phyloP scores from a whole-genome alignment of 345 rosid genomes.

The Tarenaya hassleriana region DNA sequence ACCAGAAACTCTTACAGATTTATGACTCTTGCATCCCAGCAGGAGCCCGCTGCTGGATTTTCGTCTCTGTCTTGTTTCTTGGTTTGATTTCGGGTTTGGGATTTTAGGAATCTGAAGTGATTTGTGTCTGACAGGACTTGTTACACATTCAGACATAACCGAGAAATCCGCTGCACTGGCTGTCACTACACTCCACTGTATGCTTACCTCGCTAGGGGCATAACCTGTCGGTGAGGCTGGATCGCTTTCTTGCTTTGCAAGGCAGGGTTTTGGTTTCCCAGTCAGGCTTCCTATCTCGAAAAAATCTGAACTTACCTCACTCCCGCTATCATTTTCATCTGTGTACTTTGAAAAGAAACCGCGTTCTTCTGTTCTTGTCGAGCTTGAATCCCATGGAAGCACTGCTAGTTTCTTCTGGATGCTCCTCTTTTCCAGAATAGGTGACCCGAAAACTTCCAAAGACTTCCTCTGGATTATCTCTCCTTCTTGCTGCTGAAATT shows the following conservation, averaged over 20 bases:
- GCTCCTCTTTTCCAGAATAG: slow-evolving; percentile 32
- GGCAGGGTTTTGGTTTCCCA: slow-evolving; percentile 45
- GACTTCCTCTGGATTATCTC: slow-evolving; percentile 37
- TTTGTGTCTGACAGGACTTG: slow-evolving; percentile 32
- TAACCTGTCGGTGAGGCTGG: slow-evolving; percentile 58
- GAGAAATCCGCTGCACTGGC: slow-evolving; percentile 81
- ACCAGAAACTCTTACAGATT: slow-evolving; percentile 39
- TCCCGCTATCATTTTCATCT: slow-evolving; percentile 33
- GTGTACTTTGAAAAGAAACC: slow-evolving; percentile 18
- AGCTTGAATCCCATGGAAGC: slow-evolving; percentile 37
- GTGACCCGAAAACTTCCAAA: slow-evolving; percentile 57
- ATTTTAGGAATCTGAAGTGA: slow-evolving; percentile 19
- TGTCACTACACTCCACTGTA: slow-evolving; percentile 88
- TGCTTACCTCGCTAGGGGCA: slow-evolving; percentile 86
- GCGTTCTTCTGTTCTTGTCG: no score
- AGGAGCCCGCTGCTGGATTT: slow-evolving; percentile 28
- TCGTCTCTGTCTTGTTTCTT: slow-evolving; percentile 15
- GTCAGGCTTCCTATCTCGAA: slow-evolving; percentile 77
- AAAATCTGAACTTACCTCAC: slow-evolving; percentile 78
- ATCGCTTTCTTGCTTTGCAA: slow-evolving; percentile 52
- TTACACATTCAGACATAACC: slow-evolving; percentile 53
- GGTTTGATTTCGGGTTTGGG: slow-evolving; percentile 9
- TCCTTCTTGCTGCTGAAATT: slow-evolving; percentile 26
- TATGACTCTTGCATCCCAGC: slow-evolving; percentile 67
- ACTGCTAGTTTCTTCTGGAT: slow-evolving; percentile 39